Conservation (phyloP, 2,329 filamentous ascomycete genomes). For the Alternaria sp. region DNA sequence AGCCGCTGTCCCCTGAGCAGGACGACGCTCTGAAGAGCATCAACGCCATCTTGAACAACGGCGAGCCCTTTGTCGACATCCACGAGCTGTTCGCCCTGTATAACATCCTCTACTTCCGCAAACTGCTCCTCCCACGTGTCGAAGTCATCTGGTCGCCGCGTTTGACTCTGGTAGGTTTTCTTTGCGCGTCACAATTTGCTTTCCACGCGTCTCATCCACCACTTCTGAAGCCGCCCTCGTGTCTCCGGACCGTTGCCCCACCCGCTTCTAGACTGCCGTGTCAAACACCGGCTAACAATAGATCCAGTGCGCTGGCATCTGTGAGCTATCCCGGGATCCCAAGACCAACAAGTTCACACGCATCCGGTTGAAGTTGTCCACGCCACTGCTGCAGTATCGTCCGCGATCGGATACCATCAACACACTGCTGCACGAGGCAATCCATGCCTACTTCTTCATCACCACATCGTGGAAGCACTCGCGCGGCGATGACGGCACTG, state of each 20-base stretch:
- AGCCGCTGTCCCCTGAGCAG: constrained; percentile 43
- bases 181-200: constrained; percentile 13
- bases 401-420: constrained; percentile 53
- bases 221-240: constrained; percentile 7
- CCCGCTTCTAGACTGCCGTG: constrained; percentile 12
- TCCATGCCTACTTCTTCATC: constrained; percentile 57
- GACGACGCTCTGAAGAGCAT: constrained; percentile 42
- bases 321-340: constrained; percentile 51
- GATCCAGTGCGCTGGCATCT: constrained; percentile 53
- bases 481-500: constrained; percentile 52
- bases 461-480: constrained; percentile 53
- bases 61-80: constrained; percentile 51
- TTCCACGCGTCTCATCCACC: constrained; percentile 8
- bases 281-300: constrained; percentile 24
- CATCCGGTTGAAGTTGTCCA: constrained; percentile 53
- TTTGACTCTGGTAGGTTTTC: constrained; percentile 45
- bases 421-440: constrained; percentile 54
- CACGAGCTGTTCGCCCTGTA: constrained; percentile 51
- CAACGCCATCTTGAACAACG: constrained; percentile 46
- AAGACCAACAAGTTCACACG: constrained; percentile 46
- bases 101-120: constrained; percentile 53
- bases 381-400: constrained; percentile 53
- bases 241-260: constrained; percentile 17
- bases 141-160: constrained; percentile 53
- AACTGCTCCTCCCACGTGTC: constrained; percentile 49